Conservation (phyloP, 2,329 filamentous ascomycete genomes). For the Zymoseptoria tritici region DNA sequence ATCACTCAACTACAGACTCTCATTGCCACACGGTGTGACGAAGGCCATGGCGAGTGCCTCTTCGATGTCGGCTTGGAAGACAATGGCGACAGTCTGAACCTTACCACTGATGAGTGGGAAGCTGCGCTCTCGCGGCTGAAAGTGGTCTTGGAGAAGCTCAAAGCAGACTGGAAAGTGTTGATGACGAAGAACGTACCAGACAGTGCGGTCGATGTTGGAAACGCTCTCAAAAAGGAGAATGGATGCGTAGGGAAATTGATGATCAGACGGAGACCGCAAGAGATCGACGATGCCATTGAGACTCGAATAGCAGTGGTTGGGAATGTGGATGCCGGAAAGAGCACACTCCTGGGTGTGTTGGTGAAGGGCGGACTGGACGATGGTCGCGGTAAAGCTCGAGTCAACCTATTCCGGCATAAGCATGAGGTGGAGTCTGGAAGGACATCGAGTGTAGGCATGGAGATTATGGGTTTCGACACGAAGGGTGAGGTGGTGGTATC, state of each 20-base stretch:
- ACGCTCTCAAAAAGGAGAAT: conserved; percentile 56
- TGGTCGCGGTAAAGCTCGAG: conserved; percentile 82
- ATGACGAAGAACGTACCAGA: conserved; percentile 80
- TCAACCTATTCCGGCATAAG: conserved; percentile 95
- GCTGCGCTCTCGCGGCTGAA: conserved; percentile 59
- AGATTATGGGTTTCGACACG: conserved; percentile 96
- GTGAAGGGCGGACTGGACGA: conserved; percentile 95
- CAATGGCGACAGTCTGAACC: conserved; percentile 74
- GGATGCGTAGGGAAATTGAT: conserved; percentile 80
- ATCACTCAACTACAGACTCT: conserved; percentile 57
- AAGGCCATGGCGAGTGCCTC: conserved; percentile 81
- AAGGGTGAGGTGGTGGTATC: conserved; percentile 74
- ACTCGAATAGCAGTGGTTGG: conserved; percentile 94
- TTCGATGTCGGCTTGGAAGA: conserved; percentile 92
- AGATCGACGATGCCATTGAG: conserved; percentile 83
- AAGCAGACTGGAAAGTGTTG: conserved; percentile 72
- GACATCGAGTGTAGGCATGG: conserved; percentile 95
- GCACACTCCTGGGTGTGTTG: conserved; percentile 87
- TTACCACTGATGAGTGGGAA: conserved; percentile 69
- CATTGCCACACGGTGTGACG: conserved; percentile 62
- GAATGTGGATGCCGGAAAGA: conserved; percentile 96
- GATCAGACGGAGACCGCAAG: conserved; percentile 65
- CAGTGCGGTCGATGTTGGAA: conserved; percentile 63
- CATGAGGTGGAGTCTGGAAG: conserved; percentile 94
- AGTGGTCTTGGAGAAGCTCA: conserved; percentile 55